Evolutionary conservation across 2,329 filamentous ascomycete species (phyloP).

Genomic region (Aspergillus latus): DNA sequence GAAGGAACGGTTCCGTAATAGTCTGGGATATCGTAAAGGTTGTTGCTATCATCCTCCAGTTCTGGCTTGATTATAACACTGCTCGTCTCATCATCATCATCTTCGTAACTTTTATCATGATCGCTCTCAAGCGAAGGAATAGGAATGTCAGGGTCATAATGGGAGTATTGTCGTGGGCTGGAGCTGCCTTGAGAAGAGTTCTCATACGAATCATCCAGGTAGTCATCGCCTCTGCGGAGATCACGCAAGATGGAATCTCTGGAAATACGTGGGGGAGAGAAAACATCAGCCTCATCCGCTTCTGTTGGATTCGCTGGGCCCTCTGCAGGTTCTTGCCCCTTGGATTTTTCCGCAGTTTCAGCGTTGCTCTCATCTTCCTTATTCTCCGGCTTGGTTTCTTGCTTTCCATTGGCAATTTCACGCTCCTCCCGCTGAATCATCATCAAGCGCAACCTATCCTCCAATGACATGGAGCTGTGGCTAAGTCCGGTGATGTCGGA

Average conservation of each 20-base stretch:
- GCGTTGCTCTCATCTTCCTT: background rate
- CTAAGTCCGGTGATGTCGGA: slow-evolving; percentile 75
- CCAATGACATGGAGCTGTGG: slow-evolving; percentile 74
- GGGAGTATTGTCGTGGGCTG: slow-evolving; percentile 57
- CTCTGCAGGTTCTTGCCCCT: slow-evolving; percentile 11
- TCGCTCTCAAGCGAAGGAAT: slow-evolving; percentile 81
- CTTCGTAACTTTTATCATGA: slow-evolving; percentile 59
- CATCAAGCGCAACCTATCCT: slow-evolving; percentile 85
- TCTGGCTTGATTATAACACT: slow-evolving; percentile 69
- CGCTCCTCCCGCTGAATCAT: slow-evolving; percentile 66
- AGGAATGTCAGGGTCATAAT: slow-evolving; percentile 82
- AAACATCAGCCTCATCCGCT: slow-evolving; percentile 58
- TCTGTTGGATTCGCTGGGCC: slow-evolving; percentile 39
- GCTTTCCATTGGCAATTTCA: slow-evolving; percentile 42
- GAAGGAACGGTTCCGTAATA: slow-evolving; percentile 57
- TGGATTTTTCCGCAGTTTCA: background rate
- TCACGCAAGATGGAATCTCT: slow-evolving; percentile 90
- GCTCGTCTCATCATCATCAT: slow-evolving; percentile 50
- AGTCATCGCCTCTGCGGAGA: slow-evolving; percentile 67
- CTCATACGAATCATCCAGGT: slow-evolving; percentile 62
- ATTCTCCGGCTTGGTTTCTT: background rate
- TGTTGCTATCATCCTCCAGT: slow-evolving; percentile 59
- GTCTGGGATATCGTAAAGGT: slow-evolving; percentile 66
- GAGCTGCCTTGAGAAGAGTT: slow-evolving; percentile 43
- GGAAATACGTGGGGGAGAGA: slow-evolving; percentile 73